Evolutionary conservation across 306 rosid genomes (phyloP), one percentile per base, ranked within the genome.

Genomic region (Gastrolobium villosum): DNA sequence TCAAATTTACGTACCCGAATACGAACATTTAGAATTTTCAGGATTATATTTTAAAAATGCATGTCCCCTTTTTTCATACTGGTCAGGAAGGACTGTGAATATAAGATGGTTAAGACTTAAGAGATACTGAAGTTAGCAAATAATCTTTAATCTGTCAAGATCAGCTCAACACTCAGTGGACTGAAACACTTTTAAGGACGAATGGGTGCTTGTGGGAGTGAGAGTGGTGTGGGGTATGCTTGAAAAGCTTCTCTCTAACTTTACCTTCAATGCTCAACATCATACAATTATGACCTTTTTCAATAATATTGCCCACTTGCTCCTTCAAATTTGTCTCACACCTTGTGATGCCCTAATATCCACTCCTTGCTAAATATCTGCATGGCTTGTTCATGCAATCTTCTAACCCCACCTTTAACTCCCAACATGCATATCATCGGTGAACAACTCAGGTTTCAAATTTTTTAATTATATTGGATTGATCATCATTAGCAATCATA

Each of bases 231-330:
- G 83, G 87, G 86, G 54, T 75, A 70, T 87, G 55, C 79, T 62
- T 84, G 69, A 74, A 85, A 87, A 85, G 86, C 88, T 80, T 49
- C 49, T 45, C 10, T 39, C 70, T 70, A 55, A 63, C 78, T 66
- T 63, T 84, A 53, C 65, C 54, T 80, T 82, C 83, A 70, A 70
- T 13, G 35, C 61, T 44, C 79, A 82, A 46, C 81, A 70, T 81
- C 84, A 83, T 63, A 41, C 54, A 79, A 57, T 79, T 77, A 71
- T 64, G 83, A 52, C 82, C 59, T 26, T 82, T 60, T 32, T 74
- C 81, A 72, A 82, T 86, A 75, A 32, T 69, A 69, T 36, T 66
- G 61, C 5, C 83, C 86, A 85, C 89, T 85, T 85, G 83, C 84
- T 35, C 70, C 44, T 28, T 76, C 60, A 40, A 37, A 62, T 81